These are phyloP conservation scores for Trichoderma simmonsii DNA, from an alignment of 2,329 filamentous ascomycete species.

Conservation along the genomic window DNA sequence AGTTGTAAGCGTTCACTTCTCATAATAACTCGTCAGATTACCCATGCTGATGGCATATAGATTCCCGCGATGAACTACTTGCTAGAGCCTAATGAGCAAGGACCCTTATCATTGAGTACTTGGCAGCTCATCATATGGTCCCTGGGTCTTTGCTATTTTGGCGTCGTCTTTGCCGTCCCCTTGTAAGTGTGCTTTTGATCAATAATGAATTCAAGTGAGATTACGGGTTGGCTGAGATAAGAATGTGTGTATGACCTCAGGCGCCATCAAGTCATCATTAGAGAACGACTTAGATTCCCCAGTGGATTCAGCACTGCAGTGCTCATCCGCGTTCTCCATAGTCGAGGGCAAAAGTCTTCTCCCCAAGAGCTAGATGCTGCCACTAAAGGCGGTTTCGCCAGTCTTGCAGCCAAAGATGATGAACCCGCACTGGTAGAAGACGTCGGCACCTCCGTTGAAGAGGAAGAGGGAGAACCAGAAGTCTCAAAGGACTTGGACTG, in stretches of 20 bases:
- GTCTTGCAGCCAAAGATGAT: slow-evolving; percentile 37
- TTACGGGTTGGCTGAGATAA: not conserved
- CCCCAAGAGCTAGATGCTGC: slow-evolving; percentile 35
- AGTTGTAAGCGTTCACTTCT: slow-evolving; percentile 52
- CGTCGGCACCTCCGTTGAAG: slow-evolving; percentile 25
- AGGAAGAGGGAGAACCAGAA: slow-evolving; percentile 30
- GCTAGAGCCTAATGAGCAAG: slow-evolving; percentile 71
- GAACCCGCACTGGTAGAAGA: slow-evolving; percentile 21
- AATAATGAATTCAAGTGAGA: not conserved
- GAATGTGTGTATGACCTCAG: slow-evolving; percentile 30
- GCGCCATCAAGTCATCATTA: slow-evolving; percentile 85
- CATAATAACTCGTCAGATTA: not conserved
- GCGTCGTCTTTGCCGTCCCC: slow-evolving; percentile 93
- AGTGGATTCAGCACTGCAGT: slow-evolving; percentile 94
- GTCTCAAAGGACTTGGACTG: slow-evolving; percentile 36
- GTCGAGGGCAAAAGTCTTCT: slow-evolving; percentile 41
- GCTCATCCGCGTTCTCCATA: slow-evolving; percentile 87
- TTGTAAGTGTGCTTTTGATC: slow-evolving; percentile 44
- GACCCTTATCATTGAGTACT: slow-evolving; percentile 68
- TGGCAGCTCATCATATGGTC: slow-evolving; percentile 86
- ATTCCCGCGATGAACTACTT: slow-evolving; percentile 90
- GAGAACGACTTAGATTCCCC: slow-evolving; percentile 89
- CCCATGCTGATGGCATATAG: slow-evolving; percentile 29
- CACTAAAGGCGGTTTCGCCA: slow-evolving; percentile 41
- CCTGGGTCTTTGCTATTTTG: slow-evolving; percentile 90